Base-by-base conservation (phyloP, 257 asterid species). In the Penstemon eatonii region DNA sequence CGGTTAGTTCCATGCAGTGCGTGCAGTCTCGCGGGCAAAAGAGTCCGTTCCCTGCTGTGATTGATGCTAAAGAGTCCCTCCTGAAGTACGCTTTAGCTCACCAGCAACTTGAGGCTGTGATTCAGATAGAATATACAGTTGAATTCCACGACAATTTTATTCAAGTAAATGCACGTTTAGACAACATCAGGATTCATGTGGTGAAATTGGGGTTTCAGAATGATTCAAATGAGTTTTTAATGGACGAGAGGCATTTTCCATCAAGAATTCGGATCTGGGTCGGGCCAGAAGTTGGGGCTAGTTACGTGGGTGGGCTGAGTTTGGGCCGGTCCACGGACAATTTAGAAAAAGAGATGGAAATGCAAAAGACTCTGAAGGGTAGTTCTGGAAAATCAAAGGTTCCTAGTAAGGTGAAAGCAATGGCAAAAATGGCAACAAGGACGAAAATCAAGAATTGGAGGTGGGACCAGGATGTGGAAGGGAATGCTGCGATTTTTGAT, bases 381-480 rank as follows among this genome's bases (percentile, higher is more conserved):
- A 76, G 53, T 68, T 79, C 75, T 0, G 91, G 84, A 15, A 80
- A 87, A 2, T 0, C 58, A 6, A 89, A 81, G 65, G 69, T 52
- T 3, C 83, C 89, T 0, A 65, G 2, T 25, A 25, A 71, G 67
- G 89, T 89, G 84, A 89, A 83, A 72, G 85, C 86, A 0, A 66
- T 12, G 78, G 83, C 91, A 1, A 87, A 75, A 5, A 80, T 81
- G 84, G 81, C 84, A 3, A 85, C 84, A 0, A 80, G 76, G 79
- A 70, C 92, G 5, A 89, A 73, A 52, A 60, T 87, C 59, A 91
- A 78, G 77, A 86, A 83, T 37, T 91, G 98, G 98, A 89, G 96
- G 70, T 91, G 92, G 96, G 96, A 91, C 76, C 98, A 87, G 39
- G 98, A 91, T 33, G 87, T 80, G 64, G 96, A 91, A 6, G 96